Evolutionary conservation across 2,329 filamentous ascomycete species (phyloP).

Genomic region (Calonectria honghensis): DNA sequence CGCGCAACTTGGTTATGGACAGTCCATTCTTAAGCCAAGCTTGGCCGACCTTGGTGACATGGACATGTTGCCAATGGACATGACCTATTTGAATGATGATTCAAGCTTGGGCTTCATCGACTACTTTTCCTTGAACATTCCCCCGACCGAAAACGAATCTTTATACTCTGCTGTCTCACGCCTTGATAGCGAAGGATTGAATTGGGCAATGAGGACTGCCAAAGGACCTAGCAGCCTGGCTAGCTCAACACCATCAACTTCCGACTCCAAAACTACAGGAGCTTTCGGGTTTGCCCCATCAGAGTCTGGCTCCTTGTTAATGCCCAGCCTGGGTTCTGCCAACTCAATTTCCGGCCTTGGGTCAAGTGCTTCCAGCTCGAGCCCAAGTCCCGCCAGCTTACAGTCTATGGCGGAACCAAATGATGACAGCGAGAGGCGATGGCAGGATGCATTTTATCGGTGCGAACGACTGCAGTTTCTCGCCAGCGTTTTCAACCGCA

Average conservation of each 20-base stretch:
- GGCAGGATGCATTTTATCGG: slow-evolving; percentile 33
- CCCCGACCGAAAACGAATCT: neutral
- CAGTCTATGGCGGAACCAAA: neutral
- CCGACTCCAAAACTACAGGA: slow-evolving; percentile 13
- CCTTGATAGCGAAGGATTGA: slow-evolving; percentile 5
- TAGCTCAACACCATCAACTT: slow-evolving; percentile 19
- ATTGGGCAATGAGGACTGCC: slow-evolving; percentile 15
- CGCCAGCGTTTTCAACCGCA: slow-evolving; percentile 5
- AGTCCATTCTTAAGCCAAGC: slow-evolving; percentile 26
- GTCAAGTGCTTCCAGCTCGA: slow-evolving; percentile 10
- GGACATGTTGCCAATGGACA: slow-evolving; percentile 29
- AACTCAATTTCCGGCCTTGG: neutral
- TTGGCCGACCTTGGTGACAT: slow-evolving; percentile 21
- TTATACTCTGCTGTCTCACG: neutral
- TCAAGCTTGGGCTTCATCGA: slow-evolving; percentile 30
- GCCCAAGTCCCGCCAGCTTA: neutral
- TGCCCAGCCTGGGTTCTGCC: neutral
- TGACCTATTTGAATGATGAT: slow-evolving; percentile 38
- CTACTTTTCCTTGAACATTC: slow-evolving; percentile 17
- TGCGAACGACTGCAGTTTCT: slow-evolving; percentile 31
- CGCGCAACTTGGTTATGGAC: slow-evolving; percentile 23
- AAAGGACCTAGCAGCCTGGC: slow-evolving; percentile 18
- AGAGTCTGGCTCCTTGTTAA: neutral
- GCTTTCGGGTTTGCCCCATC: slow-evolving; percentile 1
- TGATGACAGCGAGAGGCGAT: slow-evolving; percentile 7